Conservation (phyloP, 73 alveolate genomes). For the Tetrahymena thermophila region DNA sequence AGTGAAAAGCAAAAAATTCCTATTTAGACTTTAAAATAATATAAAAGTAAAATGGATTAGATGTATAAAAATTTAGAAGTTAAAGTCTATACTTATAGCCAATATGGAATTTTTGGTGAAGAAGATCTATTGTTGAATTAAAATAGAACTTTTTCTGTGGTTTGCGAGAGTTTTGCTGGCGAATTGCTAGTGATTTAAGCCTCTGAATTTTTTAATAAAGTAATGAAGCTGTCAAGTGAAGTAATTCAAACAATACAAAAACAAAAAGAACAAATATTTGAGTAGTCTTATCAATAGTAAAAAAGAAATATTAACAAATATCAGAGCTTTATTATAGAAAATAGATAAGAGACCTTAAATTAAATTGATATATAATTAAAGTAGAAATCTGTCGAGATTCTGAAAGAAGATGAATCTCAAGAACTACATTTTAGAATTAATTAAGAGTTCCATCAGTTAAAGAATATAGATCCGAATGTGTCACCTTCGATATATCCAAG, state of each 20-base stretch:
- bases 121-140: neutral
- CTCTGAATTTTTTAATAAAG: neutral
- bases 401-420: neutral
- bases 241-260: neutral
- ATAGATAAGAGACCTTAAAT: neutral
- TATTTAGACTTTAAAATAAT: neutral
- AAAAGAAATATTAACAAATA: neutral
- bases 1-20: neutral
- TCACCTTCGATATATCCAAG: neutral
- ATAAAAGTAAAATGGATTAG: neutral
- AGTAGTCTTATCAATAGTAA: neutral
- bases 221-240: neutral
- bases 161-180: neutral
- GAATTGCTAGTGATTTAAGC: neutral
- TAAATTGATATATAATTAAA: neutral
- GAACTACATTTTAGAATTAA: neutral
- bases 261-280: neutral
- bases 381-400: neutral
- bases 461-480: neutral
- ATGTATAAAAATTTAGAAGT: neutral
- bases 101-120: neutral
- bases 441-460: neutral
- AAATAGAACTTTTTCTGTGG: neutral
- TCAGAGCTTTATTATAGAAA: neutral
- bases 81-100: neutral